Conservation (phyloP, 2,329 filamentous ascomycete genomes). For the Colletotrichum costaricense region DNA sequence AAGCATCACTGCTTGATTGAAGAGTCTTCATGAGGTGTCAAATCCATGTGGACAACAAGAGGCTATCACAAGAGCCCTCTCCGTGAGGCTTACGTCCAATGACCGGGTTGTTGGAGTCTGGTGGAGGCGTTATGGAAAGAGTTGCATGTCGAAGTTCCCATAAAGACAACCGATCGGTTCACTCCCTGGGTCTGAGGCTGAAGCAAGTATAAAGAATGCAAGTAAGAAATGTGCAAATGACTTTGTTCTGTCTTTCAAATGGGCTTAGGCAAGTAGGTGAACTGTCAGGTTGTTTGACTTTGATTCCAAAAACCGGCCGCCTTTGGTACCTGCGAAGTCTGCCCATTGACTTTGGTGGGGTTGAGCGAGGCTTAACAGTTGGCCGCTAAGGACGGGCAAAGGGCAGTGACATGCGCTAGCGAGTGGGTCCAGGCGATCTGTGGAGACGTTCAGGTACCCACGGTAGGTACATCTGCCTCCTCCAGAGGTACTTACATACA, state of each 20-base stretch:
- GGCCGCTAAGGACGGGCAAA: not conserved
- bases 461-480: conserved; percentile 8
- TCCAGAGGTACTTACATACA: not conserved
- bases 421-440: not conserved
- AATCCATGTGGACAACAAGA: no score
- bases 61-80: no score
- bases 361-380: not conserved
- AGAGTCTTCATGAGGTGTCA: no score
- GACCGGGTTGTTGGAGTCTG: not conserved
- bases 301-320: no score
- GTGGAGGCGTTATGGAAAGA: not conserved
- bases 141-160: not conserved
- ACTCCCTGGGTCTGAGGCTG: not conserved
- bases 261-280: no score
- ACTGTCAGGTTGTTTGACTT: no score
- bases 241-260: no score
- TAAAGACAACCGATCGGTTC: not conserved
- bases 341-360: not conserved
- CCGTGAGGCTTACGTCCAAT: no score
- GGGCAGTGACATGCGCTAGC: not conserved
- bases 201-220: no score
- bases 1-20: no score
- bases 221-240: no score
- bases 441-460: not conserved
- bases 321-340: not conserved